phyloP scores from a whole-genome alignment of 1,284 basidiomycete genomes.

The Phellinidium pouzarii region DNA sequence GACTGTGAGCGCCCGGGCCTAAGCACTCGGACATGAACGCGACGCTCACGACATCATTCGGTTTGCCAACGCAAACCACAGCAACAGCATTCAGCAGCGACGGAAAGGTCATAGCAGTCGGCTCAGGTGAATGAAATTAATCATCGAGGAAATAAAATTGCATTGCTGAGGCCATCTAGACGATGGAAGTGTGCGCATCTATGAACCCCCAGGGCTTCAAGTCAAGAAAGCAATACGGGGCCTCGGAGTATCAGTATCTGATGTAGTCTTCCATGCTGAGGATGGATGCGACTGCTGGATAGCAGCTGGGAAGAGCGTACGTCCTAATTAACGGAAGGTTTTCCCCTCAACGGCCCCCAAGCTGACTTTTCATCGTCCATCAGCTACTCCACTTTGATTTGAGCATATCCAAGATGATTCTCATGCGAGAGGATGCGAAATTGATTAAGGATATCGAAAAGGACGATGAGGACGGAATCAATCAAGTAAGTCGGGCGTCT shows the following conservation, averaged over 20 bases:
- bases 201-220: constrained; percentile 49
- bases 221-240: constrained; percentile 59
- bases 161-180: no score
- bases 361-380: neutral
- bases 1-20: no score
- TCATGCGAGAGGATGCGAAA: constrained; percentile 42
- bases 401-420: constrained; percentile 36
- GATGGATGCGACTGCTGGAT: constrained; percentile 43
- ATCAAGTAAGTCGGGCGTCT: constrained; percentile 49
- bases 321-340: constrained; percentile 22
- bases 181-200: constrained; percentile 65
- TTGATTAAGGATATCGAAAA: constrained; percentile 38
- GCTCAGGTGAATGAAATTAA: constrained; percentile 38
- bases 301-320: constrained; percentile 51
- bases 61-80: constrained; percentile 10
- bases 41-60: constrained; percentile 1
- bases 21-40: neutral
- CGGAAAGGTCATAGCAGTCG: constrained; percentile 27
- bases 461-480: constrained; percentile 52
- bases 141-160: constrained; percentile 3
- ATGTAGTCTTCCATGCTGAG: constrained; percentile 35
- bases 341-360: no score
- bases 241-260: constrained; percentile 52
- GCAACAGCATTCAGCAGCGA: constrained; percentile 6
- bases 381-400: constrained; percentile 23